These are phyloP conservation scores for Cutaneotrichosporon sp. DNA, from an alignment of 1,284 basidiomycete species.

Conservation along the genomic window DNA sequence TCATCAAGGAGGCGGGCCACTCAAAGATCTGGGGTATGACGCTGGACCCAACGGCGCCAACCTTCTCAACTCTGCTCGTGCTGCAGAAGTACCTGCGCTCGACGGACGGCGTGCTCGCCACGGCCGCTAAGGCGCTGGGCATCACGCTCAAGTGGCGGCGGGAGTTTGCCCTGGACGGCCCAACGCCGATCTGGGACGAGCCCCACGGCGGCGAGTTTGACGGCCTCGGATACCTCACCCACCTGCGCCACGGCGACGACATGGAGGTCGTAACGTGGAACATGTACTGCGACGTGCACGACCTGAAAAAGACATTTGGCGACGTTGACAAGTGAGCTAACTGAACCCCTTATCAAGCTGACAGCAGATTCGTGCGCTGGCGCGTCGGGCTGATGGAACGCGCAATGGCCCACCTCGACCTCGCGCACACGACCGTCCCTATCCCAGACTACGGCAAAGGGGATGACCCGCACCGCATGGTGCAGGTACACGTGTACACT, in stretches of 20 bases:
- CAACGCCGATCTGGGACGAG: not conserved
- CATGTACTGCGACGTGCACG: conserved; percentile 26
- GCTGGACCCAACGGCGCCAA: conserved; percentile 9
- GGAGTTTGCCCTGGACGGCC: conserved; percentile 20
- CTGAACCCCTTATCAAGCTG: not conserved
- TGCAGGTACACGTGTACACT: conserved; percentile 27
- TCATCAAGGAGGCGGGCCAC: conserved; percentile 19
- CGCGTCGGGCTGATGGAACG: conserved; percentile 25
- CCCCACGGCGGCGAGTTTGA: conserved; percentile 13
- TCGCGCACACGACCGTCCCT: conserved; percentile 16
- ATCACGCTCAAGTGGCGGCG: conserved; percentile 27
- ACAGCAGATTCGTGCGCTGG: conserved; percentile 26
- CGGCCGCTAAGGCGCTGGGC: conserved; percentile 14
- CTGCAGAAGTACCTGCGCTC: conserved; percentile 30
- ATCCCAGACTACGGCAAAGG: conserved; percentile 20
- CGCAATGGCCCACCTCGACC: conserved; percentile 19
- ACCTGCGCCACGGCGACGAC: conserved; percentile 6
- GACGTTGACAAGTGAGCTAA: conserved; percentile 21
- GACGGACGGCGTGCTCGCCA: conserved; percentile 13
- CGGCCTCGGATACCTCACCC: conserved; percentile 26
- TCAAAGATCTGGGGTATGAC: conserved; percentile 25
- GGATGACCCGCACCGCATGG: conserved; percentile 23
- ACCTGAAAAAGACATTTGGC: conserved; percentile 24
- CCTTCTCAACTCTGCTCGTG: conserved; percentile 21
- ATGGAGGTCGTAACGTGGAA: conserved; percentile 27